Evolutionary conservation across 352 stramenopile genomes (phyloP).

Genomic region (Phytopythium chamaehyphon): DNA sequence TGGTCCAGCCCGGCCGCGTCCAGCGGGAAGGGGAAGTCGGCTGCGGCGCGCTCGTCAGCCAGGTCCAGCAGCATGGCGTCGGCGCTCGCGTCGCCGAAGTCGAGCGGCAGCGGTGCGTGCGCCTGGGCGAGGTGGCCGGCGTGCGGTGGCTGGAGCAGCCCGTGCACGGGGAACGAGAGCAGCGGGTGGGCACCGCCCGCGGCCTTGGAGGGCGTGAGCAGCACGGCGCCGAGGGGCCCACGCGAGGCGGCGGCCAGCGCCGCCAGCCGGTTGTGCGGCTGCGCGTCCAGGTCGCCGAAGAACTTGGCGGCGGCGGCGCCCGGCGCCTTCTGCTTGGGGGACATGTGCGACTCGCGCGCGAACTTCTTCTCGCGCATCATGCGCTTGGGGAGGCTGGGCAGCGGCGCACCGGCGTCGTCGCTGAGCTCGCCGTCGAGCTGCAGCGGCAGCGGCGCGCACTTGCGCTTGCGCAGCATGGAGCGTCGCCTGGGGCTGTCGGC

Average conservation of each 20-base stretch:
- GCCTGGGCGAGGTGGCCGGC: too few species aligned
- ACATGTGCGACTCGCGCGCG: slow-evolving; percentile 55
- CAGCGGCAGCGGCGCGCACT: slow-evolving; percentile 35
- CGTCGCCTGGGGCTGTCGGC: slow-evolving; percentile 4
- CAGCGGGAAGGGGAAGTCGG: slow-evolving; percentile 54
- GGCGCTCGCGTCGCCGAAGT: slow-evolving; percentile 44
- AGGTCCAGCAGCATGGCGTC: slow-evolving; percentile 76
- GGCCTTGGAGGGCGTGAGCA: slow-evolving; percentile 2
- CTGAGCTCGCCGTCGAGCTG: slow-evolving; percentile 12
- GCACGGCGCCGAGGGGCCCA: not conserved
- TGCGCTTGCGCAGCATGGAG: slow-evolving; percentile 58
- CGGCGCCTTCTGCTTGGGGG: slow-evolving; percentile 64
- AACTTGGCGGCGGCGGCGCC: slow-evolving; percentile 36
- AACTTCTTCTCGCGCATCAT: slow-evolving; percentile 60
- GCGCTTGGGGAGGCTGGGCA: slow-evolving; percentile 60
- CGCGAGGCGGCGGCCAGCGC: slow-evolving; percentile 21
- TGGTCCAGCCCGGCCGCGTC: slow-evolving; percentile 49
- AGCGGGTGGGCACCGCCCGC: slow-evolving; percentile 16
- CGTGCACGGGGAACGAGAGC: slow-evolving; percentile 1
- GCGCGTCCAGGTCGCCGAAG: slow-evolving; percentile 29
- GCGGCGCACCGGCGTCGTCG: slow-evolving; percentile 19
- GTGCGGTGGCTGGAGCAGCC: too few species aligned
- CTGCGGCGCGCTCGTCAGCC: slow-evolving; percentile 60
- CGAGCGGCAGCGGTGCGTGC: slow-evolving; percentile 29
- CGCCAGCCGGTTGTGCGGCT: slow-evolving; percentile 13